phyloP scores from a whole-genome alignment of 345 rosid species.

The Eucalyptus microcorys region DNA sequence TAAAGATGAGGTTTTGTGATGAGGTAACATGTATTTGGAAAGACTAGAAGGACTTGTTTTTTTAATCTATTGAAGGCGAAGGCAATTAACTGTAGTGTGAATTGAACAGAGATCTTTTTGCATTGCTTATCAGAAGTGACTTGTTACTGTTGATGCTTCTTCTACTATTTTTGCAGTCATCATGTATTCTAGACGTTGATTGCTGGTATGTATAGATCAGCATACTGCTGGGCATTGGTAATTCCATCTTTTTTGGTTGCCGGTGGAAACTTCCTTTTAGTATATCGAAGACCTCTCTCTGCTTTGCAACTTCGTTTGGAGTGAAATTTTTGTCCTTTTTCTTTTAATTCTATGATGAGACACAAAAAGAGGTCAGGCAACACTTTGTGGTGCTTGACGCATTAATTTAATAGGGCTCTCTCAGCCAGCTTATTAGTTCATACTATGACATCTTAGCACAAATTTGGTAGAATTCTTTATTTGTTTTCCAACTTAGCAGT shows the following conservation, averaged over 20 bases:
- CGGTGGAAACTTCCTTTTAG: neutral
- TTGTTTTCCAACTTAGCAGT: neutral
- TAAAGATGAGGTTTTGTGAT: too few relatives aligned
- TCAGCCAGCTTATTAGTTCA: neutral
- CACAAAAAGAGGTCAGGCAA: neutral
- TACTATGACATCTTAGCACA: neutral
- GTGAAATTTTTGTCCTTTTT: neutral
- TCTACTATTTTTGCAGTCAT: neutral
- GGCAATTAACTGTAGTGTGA: neutral
- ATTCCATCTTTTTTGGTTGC: neutral
- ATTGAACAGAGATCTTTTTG: neutral
- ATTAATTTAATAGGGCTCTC: neutral
- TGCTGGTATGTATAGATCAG: neutral
- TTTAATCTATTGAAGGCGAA: neutral
- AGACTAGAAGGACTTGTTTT: too few relatives aligned
- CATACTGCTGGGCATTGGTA: neutral
- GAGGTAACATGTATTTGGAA: too few relatives aligned
- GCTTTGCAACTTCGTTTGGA: neutral
- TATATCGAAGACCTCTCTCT: neutral
- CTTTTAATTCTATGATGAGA: neutral
- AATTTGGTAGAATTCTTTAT: neutral
- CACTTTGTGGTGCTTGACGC: neutral
- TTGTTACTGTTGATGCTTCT: neutral
- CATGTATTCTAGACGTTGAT: neutral
- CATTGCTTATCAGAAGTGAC: neutral